Base-by-base conservation (phyloP, 1,139 yeast species). In the Hanseniaspora sp. region DNA sequence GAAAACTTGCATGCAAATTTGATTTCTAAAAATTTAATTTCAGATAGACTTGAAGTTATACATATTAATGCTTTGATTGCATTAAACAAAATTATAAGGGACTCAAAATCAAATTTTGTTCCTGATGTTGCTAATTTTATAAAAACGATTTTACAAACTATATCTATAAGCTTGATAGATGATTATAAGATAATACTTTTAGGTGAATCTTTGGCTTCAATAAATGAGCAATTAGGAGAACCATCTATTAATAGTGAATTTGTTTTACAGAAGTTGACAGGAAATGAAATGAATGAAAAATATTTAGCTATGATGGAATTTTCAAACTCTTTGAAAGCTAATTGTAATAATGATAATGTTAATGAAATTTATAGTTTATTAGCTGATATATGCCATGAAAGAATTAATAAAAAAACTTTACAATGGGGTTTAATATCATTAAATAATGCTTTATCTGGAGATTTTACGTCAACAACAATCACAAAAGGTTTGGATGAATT, bases 1-100 rank as follows among this genome's bases (percentile, higher is more conserved):
- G 97, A 90, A 60, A 88, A 83, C 57, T 70, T 92, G 58, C 75
- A 90, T 60, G 72, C 81, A 3, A 77, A 82, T 7, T 60, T 79
- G 41, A 65, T 71, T 46, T 69, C 70, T 38, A 67, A 63, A 62
- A 59, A 67, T 43, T 59, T 70, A 39, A 60, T 64, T 34, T 58
- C 66, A 29, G 59, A 69, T n/a, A 69, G 76, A 66, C 71, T 65
- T 42, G 67, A 67, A 1, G 86, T 92, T 0, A 72, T 83, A 11
- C 68, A 75, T 7, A 72, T 83, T 3, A 88, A 88, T 62, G 67
- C 78, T 0, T 71, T 86, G 1, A 72, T 83, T 31, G 83, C 88
- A 0, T 62, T 88, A 3, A 79, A 82, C 62, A 82, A 83, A 7
- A 68, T 80, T 1, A 66, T 86, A 52, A 68, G 68, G 5, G 59